Evolutionary conservation across 2,329 filamentous ascomycete species (phyloP).

Genomic region (Apiospora rasikravindrae): DNA sequence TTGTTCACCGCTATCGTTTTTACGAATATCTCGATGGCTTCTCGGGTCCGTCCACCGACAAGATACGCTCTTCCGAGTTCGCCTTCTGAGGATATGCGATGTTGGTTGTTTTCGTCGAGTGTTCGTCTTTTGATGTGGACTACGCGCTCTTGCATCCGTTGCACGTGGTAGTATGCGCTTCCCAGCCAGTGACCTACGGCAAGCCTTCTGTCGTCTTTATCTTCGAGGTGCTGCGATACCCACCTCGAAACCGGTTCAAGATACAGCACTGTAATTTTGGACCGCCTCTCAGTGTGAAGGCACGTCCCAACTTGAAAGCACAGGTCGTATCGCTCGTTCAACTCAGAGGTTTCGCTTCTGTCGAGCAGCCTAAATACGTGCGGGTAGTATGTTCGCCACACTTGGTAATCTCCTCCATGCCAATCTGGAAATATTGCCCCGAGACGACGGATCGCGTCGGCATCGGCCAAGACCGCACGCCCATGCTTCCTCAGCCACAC

Average conservation of each 20-base stretch:
- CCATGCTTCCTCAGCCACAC: too few species aligned
- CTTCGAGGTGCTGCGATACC: background rate
- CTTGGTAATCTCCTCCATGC: too few species aligned
- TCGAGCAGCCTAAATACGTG: slow-evolving; percentile 28
- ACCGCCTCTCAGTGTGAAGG: slow-evolving; percentile 30
- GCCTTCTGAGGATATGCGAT: background rate
- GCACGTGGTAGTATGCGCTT: slow-evolving; percentile 10
- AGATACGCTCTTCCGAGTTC: background rate
- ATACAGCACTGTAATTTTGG: slow-evolving; percentile 24
- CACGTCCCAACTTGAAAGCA: slow-evolving; percentile 29
- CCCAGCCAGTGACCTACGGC: background rate
- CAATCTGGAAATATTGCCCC: too few species aligned
- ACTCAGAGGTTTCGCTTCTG: slow-evolving; percentile 24
- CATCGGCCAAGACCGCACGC: too few species aligned
- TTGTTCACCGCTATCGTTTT: slow-evolving; percentile 5
- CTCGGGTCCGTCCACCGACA: background rate
- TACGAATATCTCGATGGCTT: slow-evolving; percentile 26
- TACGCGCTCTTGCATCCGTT: slow-evolving; percentile 26
- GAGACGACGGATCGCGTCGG: too few species aligned
- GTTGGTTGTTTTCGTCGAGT: background rate
- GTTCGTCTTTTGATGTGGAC: background rate
- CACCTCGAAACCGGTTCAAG: slow-evolving; percentile 20
- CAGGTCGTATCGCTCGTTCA: slow-evolving; percentile 29
- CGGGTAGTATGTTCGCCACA: too few species aligned
- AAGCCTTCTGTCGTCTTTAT: background rate